These are phyloP conservation scores for Bidens hawaiensis DNA, from an alignment of 140 eudicot species.

Conservation along the genomic window DNA sequence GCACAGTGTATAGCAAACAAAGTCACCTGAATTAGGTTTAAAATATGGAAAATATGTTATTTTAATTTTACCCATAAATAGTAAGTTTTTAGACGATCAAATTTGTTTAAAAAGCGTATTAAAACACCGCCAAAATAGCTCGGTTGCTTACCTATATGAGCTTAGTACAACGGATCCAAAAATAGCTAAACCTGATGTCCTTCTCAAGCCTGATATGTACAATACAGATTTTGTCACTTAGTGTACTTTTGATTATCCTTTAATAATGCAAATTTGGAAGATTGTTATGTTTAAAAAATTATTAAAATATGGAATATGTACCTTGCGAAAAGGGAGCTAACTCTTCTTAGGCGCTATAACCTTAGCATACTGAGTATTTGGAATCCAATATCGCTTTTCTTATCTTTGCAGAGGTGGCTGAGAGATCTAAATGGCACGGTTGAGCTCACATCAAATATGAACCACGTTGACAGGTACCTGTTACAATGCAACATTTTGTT, in stretches of 20 bases:
- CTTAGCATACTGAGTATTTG: slow-evolving; percentile 88
- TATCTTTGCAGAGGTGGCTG: slow-evolving; percentile 75
- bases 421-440: slow-evolving; percentile 79
- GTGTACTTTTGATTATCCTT: slow-evolving; percentile 12
- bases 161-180: slow-evolving; percentile 92
- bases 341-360: slow-evolving; percentile 96
- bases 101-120: not conserved
- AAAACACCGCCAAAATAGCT: not conserved
- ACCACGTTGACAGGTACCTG: slow-evolving; percentile 97
- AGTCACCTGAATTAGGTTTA: slow-evolving; percentile 56
- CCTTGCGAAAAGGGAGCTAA: slow-evolving; percentile 98
- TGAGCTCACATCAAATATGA: slow-evolving; percentile 85
- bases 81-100: not conserved
- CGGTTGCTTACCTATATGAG: slow-evolving; percentile 64
- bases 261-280: slow-evolving; percentile 16
- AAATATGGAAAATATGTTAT: not conserved
- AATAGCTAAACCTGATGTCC: slow-evolving; percentile 93
- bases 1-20: slow-evolving; percentile 92
- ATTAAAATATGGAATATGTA: slow-evolving; percentile 20
- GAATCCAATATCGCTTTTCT: slow-evolving; percentile 57
- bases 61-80: not conserved
- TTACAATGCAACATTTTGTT: slow-evolving; percentile 24
- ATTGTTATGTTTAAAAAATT: slow-evolving; percentile 9
- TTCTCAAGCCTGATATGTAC: slow-evolving; percentile 82
- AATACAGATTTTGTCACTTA: slow-evolving; percentile 28